These are phyloP conservation scores for Fusarium dlaminii DNA, from an alignment of 2,329 filamentous ascomycete genomes.

Conservation along the genomic window DNA sequence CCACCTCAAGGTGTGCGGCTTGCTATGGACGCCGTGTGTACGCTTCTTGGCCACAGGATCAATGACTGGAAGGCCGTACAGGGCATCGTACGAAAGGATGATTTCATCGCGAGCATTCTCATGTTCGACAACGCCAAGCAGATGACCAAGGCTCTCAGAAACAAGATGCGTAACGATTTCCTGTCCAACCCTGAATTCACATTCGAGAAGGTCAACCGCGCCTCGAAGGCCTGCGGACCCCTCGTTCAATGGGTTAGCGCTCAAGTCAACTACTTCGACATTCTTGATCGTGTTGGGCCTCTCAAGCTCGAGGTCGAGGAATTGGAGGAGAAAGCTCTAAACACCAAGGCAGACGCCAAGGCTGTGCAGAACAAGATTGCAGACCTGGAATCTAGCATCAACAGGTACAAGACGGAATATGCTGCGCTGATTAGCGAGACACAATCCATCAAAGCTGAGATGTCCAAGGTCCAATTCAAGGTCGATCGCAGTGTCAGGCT, in stretches of 20 bases:
- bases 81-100: conserved; percentile 86
- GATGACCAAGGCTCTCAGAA: conserved; percentile 85
- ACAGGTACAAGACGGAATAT: conserved; percentile 95
- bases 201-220: conserved; percentile 94
- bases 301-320: conserved; percentile 88
- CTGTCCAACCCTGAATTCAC: conserved; percentile 95
- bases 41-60: conserved; percentile 88
- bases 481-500: conserved; percentile 95
- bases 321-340: conserved; percentile 86
- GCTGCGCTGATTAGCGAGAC: conserved; percentile 96
- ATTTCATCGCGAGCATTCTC: conserved; percentile 98
- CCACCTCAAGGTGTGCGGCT: conserved; percentile 91
- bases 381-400: conserved; percentile 88
- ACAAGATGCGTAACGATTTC: conserved; percentile 93
- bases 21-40: conserved; percentile 95
- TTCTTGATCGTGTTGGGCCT: conserved; percentile 91
- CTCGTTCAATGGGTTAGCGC: conserved; percentile 97
- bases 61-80: conserved; percentile 93
- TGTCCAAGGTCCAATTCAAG: conserved; percentile 97
- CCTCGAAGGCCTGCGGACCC: conserved; percentile 95
- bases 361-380: conserved; percentile 89
- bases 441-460: conserved; percentile 95
- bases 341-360: conserved; percentile 93
- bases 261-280: conserved; percentile 98
- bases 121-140: conserved; percentile 95